These are phyloP conservation scores for Podospora sp. DNA, from an alignment of 495 filamentous ascomycete genomes.

Conservation along the genomic window DNA sequence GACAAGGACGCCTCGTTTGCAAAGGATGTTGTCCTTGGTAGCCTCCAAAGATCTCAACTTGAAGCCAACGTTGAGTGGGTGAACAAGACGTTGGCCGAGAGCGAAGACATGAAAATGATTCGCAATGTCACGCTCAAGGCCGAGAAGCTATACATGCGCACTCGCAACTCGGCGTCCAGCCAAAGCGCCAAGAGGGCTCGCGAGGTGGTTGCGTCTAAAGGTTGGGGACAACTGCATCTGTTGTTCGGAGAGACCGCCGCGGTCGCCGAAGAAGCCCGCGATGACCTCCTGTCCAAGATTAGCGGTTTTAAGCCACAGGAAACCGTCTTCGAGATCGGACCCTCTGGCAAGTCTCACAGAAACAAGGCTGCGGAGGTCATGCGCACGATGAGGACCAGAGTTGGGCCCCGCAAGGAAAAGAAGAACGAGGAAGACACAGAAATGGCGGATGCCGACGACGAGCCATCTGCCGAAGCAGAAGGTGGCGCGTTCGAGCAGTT, in stretches of 20 bases:
- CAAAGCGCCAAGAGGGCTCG: conserved; percentile 87
- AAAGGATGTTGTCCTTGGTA: conserved; percentile 77
- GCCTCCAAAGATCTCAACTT: conserved; percentile 67
- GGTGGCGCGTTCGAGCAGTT: conserved; percentile 35
- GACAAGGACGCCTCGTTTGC: conserved; percentile 66
- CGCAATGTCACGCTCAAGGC: conserved; percentile 78
- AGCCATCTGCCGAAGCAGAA: conserved; percentile 24
- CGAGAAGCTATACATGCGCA: conserved; percentile 88
- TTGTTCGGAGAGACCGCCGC: conserved; percentile 72
- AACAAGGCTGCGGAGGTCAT: conserved; percentile 80
- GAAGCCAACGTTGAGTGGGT: conserved; percentile 77
- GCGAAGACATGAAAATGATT: conserved; percentile 70
- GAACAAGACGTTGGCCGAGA: conserved; percentile 72
- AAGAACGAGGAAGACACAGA: conserved; percentile 34
- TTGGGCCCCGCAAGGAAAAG: conserved; percentile 49
- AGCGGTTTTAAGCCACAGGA: conserved; percentile 86
- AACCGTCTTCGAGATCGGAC: conserved; percentile 91
- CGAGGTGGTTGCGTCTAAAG: conserved; percentile 66
- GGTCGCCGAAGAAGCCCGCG: conserved; percentile 66
- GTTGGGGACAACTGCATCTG: conserved; percentile 70
- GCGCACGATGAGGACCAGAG: conserved; percentile 64
- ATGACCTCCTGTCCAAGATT: conserved; percentile 82
- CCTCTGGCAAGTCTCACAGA: conserved; percentile 60
- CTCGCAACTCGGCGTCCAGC: conserved; percentile 81
- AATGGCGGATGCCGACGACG: conserved; percentile 45